Percentiles rank a stretch among this genome's conserved stretches.
These are phyloP conservation scores for Chenopodium album DNA, from an alignment of 148 eudicot genomes.

Conservation along the genomic window DNA sequence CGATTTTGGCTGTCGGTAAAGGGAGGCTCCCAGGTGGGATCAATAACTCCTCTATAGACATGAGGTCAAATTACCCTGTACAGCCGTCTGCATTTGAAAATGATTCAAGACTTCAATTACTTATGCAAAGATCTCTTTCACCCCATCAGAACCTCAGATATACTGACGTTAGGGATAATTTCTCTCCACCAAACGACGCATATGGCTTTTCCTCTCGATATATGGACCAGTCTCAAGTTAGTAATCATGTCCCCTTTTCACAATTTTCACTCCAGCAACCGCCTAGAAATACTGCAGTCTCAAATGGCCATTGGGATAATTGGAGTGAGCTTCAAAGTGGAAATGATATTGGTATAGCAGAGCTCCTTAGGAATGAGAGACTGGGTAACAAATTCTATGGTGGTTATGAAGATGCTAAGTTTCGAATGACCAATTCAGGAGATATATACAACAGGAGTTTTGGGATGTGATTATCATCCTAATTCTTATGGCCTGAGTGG, in stretches of 20 bases:
- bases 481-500: slow-evolving; percentile 19
- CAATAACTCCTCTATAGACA: slow-evolving; percentile 48
- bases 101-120: slow-evolving; percentile 57
- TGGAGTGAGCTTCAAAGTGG: slow-evolving; percentile 42
- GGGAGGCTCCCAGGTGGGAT: slow-evolving; percentile 64
- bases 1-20: slow-evolving; percentile 93
- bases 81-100: slow-evolving; percentile 59
- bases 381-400: slow-evolving; percentile 59
- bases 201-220: slow-evolving; percentile 54
- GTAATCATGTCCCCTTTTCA: slow-evolving; percentile 39
- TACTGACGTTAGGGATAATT: slow-evolving; percentile 45
- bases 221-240: slow-evolving; percentile 50
- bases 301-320: slow-evolving; percentile 80
- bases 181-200: slow-evolving; percentile 41
- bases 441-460: slow-evolving; percentile 71
- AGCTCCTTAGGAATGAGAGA: slow-evolving; percentile 62
- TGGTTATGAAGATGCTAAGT: slow-evolving; percentile 63
- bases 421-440: slow-evolving; percentile 59
- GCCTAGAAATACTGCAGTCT: slow-evolving; percentile 43
- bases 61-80: slow-evolving; percentile 47
- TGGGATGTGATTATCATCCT: slow-evolving; percentile 53
- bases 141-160: slow-evolving; percentile 64
- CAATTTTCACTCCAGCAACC: slow-evolving; percentile 47
- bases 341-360: slow-evolving; percentile 48
- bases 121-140: slow-evolving; percentile 66